phyloP scores from a whole-genome alignment of 805 yeast genomes.

The Komagataella phaffii region DNA sequence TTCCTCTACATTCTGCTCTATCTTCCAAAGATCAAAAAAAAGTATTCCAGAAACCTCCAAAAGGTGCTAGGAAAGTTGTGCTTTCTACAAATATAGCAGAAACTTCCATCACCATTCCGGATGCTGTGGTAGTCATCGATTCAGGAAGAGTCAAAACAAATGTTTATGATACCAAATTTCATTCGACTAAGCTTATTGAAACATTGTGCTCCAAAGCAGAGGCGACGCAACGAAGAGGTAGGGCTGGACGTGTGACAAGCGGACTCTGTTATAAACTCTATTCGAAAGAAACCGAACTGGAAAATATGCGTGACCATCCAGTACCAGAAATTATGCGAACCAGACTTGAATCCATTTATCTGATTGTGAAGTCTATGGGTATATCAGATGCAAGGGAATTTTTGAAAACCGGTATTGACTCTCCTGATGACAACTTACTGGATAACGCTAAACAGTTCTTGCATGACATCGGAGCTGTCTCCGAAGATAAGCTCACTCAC shows the following conservation, averaged over 20 bases:
- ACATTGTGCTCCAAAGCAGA: slow-evolving; percentile 87
- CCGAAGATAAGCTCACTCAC: slow-evolving; percentile 41
- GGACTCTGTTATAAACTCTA: slow-evolving; percentile 78
- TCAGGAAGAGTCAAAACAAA: slow-evolving; percentile 75
- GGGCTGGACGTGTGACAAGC: slow-evolving; percentile 89
- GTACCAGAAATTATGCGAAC: slow-evolving; percentile 83
- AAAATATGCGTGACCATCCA: slow-evolving; percentile 55
- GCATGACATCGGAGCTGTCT: slow-evolving; percentile 63
- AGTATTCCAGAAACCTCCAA: slow-evolving; percentile 49
- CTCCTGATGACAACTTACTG: slow-evolving; percentile 50
- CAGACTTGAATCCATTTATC: slow-evolving; percentile 68
- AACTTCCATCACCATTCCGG: slow-evolving; percentile 93
- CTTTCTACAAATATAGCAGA: slow-evolving; percentile 93
- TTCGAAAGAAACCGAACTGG: slow-evolving; percentile 44
- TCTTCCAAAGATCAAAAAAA: slow-evolving; percentile 69
- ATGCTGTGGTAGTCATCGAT: slow-evolving; percentile 85
- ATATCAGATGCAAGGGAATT: slow-evolving; percentile 58
- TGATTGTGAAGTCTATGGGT: slow-evolving; percentile 85
- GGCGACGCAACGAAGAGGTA: slow-evolving; percentile 82
- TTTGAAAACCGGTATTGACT: slow-evolving; percentile 64
- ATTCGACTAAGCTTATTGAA: slow-evolving; percentile 62
- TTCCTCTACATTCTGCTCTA: slow-evolving; percentile 85
- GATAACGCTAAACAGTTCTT: slow-evolving; percentile 36
- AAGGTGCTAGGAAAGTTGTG: slow-evolving; percentile 58
- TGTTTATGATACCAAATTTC: slow-evolving; percentile 52